Conservation (phyloP, 805 yeast species). For the Gaillardinia entomophila region DNA sequence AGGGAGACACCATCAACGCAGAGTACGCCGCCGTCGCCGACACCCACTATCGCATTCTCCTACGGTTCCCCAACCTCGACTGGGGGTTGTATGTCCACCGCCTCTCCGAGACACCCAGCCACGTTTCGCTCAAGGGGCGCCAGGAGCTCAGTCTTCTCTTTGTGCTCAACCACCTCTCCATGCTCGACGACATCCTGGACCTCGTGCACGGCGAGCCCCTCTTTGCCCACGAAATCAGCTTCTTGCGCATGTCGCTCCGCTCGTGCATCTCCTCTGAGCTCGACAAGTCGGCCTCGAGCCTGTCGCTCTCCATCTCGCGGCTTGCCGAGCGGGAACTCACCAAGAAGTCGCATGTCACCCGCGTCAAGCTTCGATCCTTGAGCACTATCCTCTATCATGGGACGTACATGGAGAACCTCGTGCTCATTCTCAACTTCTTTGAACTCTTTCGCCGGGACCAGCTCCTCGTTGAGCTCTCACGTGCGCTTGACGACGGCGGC, state of each 20-base stretch:
- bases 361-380: conserved; percentile 7
- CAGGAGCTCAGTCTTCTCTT: conserved; percentile 27
- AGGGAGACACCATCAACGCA: conserved; percentile 4
- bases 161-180: conserved; percentile 17
- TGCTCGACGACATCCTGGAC: conserved; percentile 11
- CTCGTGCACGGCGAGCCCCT: conserved; percentile 8
- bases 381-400: conserved; percentile 20
- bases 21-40: conserved; percentile 13
- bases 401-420: conserved; percentile 24
- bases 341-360: conserved; percentile 3
- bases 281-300: conserved; percentile 16
- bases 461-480: conserved; percentile 5
- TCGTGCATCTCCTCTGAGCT: conserved; percentile 16
- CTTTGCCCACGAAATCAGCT: conserved; percentile 12
- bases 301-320: too few relatives aligned
- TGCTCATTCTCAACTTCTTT: conserved; percentile 12
- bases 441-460: conserved; percentile 7
- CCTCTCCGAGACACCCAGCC: not conserved
- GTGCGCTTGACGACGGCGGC: conserved; percentile 2
- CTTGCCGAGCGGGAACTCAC: too few relatives aligned
- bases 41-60: conserved; percentile 16
- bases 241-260: conserved; percentile 15
- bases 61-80: conserved; percentile 17
- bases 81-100: not conserved
- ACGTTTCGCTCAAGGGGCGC: conserved; percentile 9